phyloP scores from a whole-genome alignment of 2,329 filamentous ascomycete genomes.

The Blastomyces emzantsi region DNA sequence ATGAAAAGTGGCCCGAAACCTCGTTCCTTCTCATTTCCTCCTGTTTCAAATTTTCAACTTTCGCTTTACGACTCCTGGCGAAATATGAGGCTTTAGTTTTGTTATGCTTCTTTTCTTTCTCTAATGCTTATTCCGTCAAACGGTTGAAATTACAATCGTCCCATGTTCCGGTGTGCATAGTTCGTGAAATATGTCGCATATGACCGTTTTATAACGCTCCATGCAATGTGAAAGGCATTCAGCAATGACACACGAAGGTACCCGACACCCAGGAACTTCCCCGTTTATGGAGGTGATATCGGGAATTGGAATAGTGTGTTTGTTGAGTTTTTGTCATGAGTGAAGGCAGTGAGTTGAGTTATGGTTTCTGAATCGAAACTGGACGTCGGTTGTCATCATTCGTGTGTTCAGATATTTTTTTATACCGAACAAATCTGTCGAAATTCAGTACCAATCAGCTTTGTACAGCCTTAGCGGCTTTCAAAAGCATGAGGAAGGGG shows the following conservation, averaged over 20 bases:
- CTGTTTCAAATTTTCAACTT: neutral
- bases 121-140: neutral
- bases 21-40: neutral
- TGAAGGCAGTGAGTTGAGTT: neutral
- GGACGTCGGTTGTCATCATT: neutral
- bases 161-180: neutral
- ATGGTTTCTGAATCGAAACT: neutral
- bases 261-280: neutral
- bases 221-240: neutral
- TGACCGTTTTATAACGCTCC: neutral
- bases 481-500: neutral
- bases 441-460: neutral
- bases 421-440: neutral
- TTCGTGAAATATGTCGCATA: neutral
- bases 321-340: neutral
- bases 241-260: neutral
- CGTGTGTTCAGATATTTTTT: neutral
- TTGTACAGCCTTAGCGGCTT: neutral
- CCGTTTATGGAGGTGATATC: neutral
- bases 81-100: conserved; percentile 1
- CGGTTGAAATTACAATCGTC: neutral
- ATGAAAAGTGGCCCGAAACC: neutral
- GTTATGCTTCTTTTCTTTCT: neutral
- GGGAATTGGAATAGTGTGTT: neutral
- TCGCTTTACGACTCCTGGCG: neutral